Evolutionary conservation across 441 rosid genomes (phyloP).

Genomic region (Pelargonium myrrhifolium): DNA sequence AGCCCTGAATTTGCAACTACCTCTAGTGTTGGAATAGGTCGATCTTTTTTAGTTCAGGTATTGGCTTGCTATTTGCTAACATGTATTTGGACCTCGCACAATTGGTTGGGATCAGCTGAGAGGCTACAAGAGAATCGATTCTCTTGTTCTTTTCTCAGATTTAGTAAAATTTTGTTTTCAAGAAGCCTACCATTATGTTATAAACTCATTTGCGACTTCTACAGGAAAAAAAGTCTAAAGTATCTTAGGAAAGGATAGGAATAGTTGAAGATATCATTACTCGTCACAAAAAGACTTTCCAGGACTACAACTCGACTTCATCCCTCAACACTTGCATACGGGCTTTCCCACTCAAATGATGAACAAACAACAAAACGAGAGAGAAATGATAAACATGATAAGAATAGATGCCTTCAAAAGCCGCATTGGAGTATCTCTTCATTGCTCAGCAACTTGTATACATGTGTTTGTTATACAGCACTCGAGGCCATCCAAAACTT

Average conservation of each 20-base stretch:
- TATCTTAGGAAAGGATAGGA: not conserved
- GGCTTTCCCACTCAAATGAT: too few relatives aligned
- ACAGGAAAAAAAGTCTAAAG: not conserved
- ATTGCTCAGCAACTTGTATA: slow-evolving; percentile 15
- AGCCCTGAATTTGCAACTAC: not conserved
- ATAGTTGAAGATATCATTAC: too few relatives aligned
- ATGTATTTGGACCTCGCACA: too few relatives aligned
- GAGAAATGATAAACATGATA: not conserved
- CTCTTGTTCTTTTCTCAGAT: too few relatives aligned
- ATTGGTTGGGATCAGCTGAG: too few relatives aligned
- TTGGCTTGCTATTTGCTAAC: too few relatives aligned
- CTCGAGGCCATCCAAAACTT: slow-evolving; percentile 34
- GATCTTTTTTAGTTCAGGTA: too few relatives aligned
- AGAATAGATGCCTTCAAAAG: slow-evolving; percentile 11
- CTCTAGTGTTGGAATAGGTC: too few relatives aligned
- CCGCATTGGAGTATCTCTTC: slow-evolving; percentile 8
- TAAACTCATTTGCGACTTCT: not conserved
- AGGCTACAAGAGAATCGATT: too few relatives aligned
- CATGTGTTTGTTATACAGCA: slow-evolving; percentile 11
- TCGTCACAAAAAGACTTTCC: too few relatives aligned
- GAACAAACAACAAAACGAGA: not conserved
- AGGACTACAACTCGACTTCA: not conserved
- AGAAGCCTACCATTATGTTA: too few relatives aligned
- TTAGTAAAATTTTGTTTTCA: too few relatives aligned
- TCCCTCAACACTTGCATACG: not conserved